Percentiles rank a stretch among this genome's conserved stretches.
Evolutionary conservation across 2,329 filamentous ascomycete species (phyloP).

Genomic region (Ceratocystis eucalypticola): DNA sequence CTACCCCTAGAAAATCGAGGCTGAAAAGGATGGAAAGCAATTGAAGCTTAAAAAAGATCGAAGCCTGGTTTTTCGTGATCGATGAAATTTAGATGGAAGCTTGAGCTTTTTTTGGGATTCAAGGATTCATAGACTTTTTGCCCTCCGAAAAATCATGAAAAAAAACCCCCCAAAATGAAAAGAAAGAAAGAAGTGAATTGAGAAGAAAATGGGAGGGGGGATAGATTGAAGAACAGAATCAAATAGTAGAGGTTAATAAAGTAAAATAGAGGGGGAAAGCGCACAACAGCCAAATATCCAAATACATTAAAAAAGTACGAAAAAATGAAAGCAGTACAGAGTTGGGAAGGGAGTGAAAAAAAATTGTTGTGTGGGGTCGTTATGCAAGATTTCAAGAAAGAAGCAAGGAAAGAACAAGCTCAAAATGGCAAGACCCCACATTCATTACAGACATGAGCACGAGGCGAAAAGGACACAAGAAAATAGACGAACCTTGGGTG

Average conservation of each 20-base stretch:
- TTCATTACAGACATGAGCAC: too few relatives aligned
- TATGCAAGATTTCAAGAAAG: neutral
- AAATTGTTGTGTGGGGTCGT: constrained; percentile 1
- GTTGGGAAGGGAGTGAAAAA: neutral
- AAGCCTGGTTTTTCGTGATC: neutral
- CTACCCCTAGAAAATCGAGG: neutral
- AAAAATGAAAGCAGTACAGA: constrained; percentile 7
- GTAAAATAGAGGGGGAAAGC: neutral
- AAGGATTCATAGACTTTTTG: neutral
- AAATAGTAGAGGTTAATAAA: neutral
- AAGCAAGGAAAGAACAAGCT: neutral
- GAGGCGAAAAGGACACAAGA: neutral
- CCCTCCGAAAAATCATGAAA: constrained; percentile 12
- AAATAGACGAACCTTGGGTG: neutral
- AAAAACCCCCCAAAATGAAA: constrained; percentile 2
- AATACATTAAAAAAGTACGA: neutral
- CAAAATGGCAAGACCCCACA: neutral
- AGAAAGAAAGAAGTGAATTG: constrained; percentile 5
- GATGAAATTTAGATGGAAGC: neutral
- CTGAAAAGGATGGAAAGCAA: neutral
- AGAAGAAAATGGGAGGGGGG: constrained; percentile 19
- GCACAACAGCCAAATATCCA: neutral
- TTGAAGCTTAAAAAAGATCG: neutral
- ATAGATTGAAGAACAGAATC: constrained; percentile 4
- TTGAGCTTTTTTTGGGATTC: neutral